Base-by-base conservation (phyloP, 1,284 basidiomycete genomes). In the Polyporus tsugae region DNA sequence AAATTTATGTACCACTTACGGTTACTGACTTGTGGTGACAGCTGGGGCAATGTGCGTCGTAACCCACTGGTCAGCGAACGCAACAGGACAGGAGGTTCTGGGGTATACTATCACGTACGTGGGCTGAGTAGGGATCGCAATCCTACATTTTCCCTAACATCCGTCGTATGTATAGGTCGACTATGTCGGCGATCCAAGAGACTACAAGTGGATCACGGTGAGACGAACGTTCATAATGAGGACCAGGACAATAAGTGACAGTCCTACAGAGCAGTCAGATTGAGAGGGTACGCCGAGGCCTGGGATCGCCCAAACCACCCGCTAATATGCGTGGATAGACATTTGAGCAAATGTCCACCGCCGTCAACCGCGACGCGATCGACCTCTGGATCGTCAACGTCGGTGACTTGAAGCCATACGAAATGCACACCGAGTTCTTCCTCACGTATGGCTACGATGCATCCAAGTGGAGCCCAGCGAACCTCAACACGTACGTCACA, bases 341-440 rank as follows among this genome's bases (percentile, higher is more conserved):
- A 4, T 86, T 84, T 72, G 87, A 91, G 68, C 88, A 90, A 79
- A 82, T 90, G 81, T 89, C 87, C 2, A 80, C 88, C 36, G 88
- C 88, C 2, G 82, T 89, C 15, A 86, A 86, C 35, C 84, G 86
- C 25, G 79, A 87, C n/a, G 88, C 89, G 1, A 85, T 80, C 6
- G 82, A 82, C 22, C 78, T 90, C 42, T 90, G 89, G 89, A 82
- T 90, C 44, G 76, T 89, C 55, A 89, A 89, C 73, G 88, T 90
- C 42, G 91, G 91, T 25, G 91, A 93, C 73, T 78, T 93, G 46
- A 93, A 93, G 76, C 89, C 90, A 0, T 90, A 89, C 73, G 92
- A 94, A 72, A 85, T 89, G 74, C 86, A 90, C 57, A 88, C 84
- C 29, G 90, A 93, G 71, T 92, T 90, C 77, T 92, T 91, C 82